Conservation (phyloP, 108 stramenopile species). For the Seminavis robusta region DNA sequence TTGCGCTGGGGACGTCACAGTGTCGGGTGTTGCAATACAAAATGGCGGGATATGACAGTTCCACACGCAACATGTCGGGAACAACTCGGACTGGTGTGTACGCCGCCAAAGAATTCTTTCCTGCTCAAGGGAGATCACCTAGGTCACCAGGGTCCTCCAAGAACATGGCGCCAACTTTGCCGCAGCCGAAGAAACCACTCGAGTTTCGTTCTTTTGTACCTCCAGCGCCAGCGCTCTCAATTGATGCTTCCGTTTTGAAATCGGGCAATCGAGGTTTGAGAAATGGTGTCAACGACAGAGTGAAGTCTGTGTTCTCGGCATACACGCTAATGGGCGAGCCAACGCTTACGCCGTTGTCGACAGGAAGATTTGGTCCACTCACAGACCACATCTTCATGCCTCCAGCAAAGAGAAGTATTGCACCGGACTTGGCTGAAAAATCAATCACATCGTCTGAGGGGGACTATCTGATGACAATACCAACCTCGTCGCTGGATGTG, state of each 20-base stretch:
- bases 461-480: slow-evolving; percentile 41
- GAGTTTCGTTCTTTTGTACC: slow-evolving; percentile 46
- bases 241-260: slow-evolving; percentile 55
- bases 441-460: slow-evolving; percentile 10
- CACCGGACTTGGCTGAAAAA: slow-evolving; percentile 22
- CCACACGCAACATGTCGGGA: neutral
- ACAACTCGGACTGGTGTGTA: neutral
- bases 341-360: slow-evolving; percentile 38
- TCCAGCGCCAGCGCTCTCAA: slow-evolving; percentile 46
- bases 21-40: slow-evolving; percentile 57
- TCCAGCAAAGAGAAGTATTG: slow-evolving; percentile 34
- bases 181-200: slow-evolving; percentile 25
- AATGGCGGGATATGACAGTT: slow-evolving; percentile 42
- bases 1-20: slow-evolving; percentile 59
- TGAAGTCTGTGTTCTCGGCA: slow-evolving; percentile 42
- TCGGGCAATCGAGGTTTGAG: slow-evolving; percentile 10
- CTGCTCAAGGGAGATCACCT: neutral
- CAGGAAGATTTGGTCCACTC: slow-evolving; percentile 59
- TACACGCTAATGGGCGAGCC: slow-evolving; percentile 51
- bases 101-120: neutral
- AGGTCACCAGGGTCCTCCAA: neutral
- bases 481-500: slow-evolving; percentile 29
- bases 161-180: neutral
- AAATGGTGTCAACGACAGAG: slow-evolving; percentile 19
- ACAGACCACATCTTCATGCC: slow-evolving; percentile 33